phyloP scores from a whole-genome alignment of 148 eudicot species.

The Heliamphora exappendiculata region DNA sequence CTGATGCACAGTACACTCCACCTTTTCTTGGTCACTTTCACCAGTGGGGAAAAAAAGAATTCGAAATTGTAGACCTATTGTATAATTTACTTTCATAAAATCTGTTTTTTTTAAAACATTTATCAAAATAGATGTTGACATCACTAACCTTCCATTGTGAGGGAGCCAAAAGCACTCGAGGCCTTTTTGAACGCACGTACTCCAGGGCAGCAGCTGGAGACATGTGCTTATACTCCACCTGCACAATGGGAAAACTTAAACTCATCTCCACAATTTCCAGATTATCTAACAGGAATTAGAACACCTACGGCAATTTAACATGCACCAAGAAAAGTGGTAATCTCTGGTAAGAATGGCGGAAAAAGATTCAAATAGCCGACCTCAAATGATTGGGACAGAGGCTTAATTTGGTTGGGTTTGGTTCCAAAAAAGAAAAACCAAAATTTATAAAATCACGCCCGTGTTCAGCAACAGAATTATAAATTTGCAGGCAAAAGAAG shows the following conservation, averaged over 20 bases:
- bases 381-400: no score
- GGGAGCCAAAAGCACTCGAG: constrained; percentile 65
- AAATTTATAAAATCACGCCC: no score
- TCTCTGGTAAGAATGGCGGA: no score
- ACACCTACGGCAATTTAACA: neutral
- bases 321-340: no score
- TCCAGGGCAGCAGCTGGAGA: constrained; percentile 55
- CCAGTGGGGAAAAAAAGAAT: neutral
- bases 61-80: neutral
- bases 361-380: neutral
- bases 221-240: constrained; percentile 64
- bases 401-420: no score
- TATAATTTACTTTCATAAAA: neutral
- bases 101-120: neutral
- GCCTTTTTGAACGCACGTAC: constrained; percentile 58
- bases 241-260: constrained; percentile 6
- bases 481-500: neutral
- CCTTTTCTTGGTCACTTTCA: neutral
- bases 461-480: neutral
- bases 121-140: neutral
- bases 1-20: neutral
- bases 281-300: neutral
- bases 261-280: neutral
- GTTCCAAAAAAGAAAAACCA: no score
- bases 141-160: constrained; percentile 51